These are phyloP conservation scores for Austroboletus rostrupii DNA, from an alignment of 1,284 basidiomycete species.

Conservation along the genomic window DNA sequence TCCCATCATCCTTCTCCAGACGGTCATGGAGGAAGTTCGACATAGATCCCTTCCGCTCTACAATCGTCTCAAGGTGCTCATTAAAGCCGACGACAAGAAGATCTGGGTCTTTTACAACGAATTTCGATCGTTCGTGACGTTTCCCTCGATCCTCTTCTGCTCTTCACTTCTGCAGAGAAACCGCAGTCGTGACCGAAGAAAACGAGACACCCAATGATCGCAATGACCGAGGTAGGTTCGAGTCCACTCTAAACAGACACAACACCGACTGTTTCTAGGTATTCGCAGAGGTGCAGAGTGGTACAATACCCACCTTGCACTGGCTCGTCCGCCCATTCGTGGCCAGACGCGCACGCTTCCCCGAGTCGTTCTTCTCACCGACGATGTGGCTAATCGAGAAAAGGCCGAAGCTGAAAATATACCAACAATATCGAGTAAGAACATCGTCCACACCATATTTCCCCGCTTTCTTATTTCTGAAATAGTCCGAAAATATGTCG, in stretches of 20 bases:
- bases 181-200: slow-evolving; percentile 68
- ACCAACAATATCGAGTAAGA: slow-evolving; percentile 59
- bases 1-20: slow-evolving; percentile 89
- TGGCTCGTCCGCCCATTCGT: slow-evolving; percentile 51
- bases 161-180: slow-evolving; percentile 47
- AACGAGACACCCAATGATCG: slow-evolving; percentile 86
- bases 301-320: slow-evolving; percentile 74
- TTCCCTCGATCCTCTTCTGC: background rate
- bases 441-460: slow-evolving; percentile 4
- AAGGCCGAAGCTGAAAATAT: slow-evolving; percentile 73
- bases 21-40: slow-evolving; percentile 93
- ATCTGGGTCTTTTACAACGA: slow-evolving; percentile 94
- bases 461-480: background rate
- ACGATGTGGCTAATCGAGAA: slow-evolving; percentile 83
- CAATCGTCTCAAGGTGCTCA: slow-evolving; percentile 83
- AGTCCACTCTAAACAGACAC: background rate
- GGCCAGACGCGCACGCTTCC: slow-evolving; percentile 48
- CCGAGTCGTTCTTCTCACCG: slow-evolving; percentile 77
- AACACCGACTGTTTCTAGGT: slow-evolving; percentile 40
- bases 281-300: slow-evolving; percentile 83
- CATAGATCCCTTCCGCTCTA: slow-evolving; percentile 92
- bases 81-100: slow-evolving; percentile 76
- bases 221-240: slow-evolving; percentile 77
- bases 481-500: slow-evolving; percentile 78
- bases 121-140: slow-evolving; percentile 62